A percentile compares a stretch with the other conserved stretches of the same genome.
Conservation (phyloP, 208 protist species). For the Polymyxa betae region DNA sequence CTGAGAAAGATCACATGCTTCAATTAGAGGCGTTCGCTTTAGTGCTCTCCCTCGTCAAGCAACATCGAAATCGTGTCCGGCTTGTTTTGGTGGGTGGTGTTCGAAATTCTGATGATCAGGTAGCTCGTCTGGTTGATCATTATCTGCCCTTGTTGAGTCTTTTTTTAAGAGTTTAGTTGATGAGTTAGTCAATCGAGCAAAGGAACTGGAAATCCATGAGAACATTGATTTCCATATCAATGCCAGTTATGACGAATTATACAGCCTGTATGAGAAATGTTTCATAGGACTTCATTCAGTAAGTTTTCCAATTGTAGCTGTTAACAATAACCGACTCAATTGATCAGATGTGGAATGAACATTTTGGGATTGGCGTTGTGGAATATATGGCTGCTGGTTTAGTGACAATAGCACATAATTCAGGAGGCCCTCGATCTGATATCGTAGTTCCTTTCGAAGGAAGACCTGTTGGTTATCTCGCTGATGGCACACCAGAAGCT, state of each 20-base stretch:
- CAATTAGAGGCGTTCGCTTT: slow-evolving; percentile 84
- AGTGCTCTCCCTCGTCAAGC: slow-evolving; percentile 68
- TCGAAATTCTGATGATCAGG: slow-evolving; percentile 79
- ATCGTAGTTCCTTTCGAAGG: slow-evolving; percentile 78
- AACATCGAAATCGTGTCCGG: slow-evolving; percentile 4
- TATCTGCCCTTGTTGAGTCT: too few relatives aligned
- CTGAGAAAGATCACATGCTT: slow-evolving; percentile 95
- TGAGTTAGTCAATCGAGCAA: slow-evolving; percentile 68
- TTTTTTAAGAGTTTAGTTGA: slow-evolving; percentile 76
- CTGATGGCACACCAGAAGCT: background rate
- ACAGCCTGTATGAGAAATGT: background rate
- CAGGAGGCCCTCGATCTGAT: slow-evolving; percentile 88
- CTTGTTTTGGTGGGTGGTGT: slow-evolving; percentile 83
- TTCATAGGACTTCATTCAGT: background rate
- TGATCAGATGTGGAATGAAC: slow-evolving; percentile 97
- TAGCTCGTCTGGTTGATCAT: too few relatives aligned
- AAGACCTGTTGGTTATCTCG: background rate
- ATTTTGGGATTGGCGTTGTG: slow-evolving; percentile 97
- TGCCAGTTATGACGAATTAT: background rate
- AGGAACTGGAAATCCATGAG: background rate
- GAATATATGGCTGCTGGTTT: slow-evolving; percentile 86
- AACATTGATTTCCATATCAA: background rate
- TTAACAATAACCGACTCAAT: slow-evolving; percentile 88
- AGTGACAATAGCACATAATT: slow-evolving; percentile 87
- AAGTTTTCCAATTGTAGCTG: background rate